Evolutionary conservation across 2,329 filamentous ascomycete genomes (phyloP).

Genomic region (Botryotinia convoluta): DNA sequence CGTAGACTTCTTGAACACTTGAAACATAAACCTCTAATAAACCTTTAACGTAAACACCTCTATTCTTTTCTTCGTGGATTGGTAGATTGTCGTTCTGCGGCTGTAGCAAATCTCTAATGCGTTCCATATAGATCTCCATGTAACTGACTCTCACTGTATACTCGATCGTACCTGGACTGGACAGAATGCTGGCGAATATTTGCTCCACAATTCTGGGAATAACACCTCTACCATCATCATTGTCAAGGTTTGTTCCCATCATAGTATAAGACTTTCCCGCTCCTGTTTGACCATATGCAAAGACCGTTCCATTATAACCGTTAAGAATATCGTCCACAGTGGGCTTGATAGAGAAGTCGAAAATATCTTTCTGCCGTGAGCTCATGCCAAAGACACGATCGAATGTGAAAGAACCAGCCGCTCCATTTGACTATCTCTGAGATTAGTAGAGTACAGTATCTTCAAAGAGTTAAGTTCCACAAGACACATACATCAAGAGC

Average conservation of each 20-base stretch:
- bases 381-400: conserved; percentile 96
- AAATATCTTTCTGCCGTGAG: conserved; percentile 88
- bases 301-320: conserved; percentile 98
- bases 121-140: conserved; percentile 99
- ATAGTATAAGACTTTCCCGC: conserved; percentile 99
- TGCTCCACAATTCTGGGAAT: conserved; percentile 97
- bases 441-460: conserved; percentile 23
- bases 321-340: conserved; percentile 98
- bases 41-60: conserved; percentile 95
- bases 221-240: conserved; percentile 83
- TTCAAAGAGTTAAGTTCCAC: neutral
- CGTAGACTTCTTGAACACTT: conserved; percentile 92
- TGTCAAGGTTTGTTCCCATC: conserved; percentile 95
- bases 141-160: conserved; percentile 99
- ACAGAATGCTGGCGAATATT: conserved; percentile 93
- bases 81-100: conserved; percentile 95
- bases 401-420: conserved; percentile 86
- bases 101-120: conserved; percentile 87
- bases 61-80: conserved; percentile 96
- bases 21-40: conserved; percentile 93
- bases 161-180: conserved; percentile 89
- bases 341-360: conserved; percentile 93
- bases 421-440: conserved; percentile 70
- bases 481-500: conserved; percentile 66
- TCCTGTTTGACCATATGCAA: conserved; percentile 97